phyloP scores from a whole-genome alignment of 495 filamentous ascomycete species.

The Pseudevernia furfuracea region DNA sequence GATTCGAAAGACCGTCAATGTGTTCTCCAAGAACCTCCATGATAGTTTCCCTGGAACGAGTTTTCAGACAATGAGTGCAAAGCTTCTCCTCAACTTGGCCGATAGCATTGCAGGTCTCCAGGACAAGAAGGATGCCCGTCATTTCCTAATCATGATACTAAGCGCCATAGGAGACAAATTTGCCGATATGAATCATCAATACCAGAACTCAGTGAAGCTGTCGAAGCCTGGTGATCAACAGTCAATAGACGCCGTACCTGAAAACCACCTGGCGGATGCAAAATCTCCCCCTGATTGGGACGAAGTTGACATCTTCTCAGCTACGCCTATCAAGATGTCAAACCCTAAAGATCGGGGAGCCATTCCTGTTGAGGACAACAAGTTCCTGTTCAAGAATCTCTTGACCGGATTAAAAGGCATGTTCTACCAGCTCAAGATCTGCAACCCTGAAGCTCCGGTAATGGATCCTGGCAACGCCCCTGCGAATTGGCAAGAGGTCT shows the following conservation, averaged over 20 bases:
- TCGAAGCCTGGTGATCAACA: slow-evolving; percentile 64
- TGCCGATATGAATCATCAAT: slow-evolving; percentile 94
- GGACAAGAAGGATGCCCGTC: slow-evolving; percentile 85
- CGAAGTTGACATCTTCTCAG: slow-evolving; percentile 93
- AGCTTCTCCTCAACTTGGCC: slow-evolving; percentile 91
- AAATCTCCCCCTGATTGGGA: slow-evolving; percentile 85
- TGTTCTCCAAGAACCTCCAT: slow-evolving; percentile 93
- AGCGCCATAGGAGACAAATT: slow-evolving; percentile 98
- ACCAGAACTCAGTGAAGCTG: slow-evolving; percentile 86
- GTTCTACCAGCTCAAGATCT: slow-evolving; percentile 87
- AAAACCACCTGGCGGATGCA: slow-evolving; percentile 76
- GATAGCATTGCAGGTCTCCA: slow-evolving; percentile 89
- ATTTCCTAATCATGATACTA: slow-evolving; percentile 94
- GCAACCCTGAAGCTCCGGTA: slow-evolving; percentile 60
- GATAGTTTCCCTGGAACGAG: slow-evolving; percentile 96
- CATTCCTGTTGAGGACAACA: slow-evolving; percentile 94
- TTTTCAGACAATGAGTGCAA: slow-evolving; percentile 99
- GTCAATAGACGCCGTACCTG: slow-evolving; percentile 55
- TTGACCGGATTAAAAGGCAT: slow-evolving; percentile 95
- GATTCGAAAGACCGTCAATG: slow-evolving; percentile 89
- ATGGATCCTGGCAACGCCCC: slow-evolving; percentile 74
- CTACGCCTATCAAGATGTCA: slow-evolving; percentile 91
- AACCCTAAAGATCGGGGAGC: slow-evolving; percentile 84
- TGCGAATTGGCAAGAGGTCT: slow-evolving; percentile 88
- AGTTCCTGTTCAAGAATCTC: slow-evolving; percentile 97